phyloP scores from a whole-genome alignment of 352 stramenopile species.

The Achlya hypogyna region DNA sequence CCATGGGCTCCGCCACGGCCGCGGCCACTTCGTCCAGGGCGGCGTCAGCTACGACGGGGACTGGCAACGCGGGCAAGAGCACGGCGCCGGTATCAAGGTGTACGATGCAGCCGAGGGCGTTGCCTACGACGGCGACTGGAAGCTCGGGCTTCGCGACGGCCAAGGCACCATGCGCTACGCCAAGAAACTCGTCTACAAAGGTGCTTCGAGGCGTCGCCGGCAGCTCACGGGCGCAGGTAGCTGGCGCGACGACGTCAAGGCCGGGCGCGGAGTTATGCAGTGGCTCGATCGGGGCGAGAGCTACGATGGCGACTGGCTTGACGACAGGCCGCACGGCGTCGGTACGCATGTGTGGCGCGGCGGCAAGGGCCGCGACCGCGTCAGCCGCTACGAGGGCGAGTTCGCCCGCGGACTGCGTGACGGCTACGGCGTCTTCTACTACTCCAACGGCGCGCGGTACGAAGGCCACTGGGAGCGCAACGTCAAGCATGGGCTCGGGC shows the following conservation, averaged over 20 bases:
- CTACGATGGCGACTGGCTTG: slow-evolving; percentile 64
- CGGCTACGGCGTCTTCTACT: slow-evolving; percentile 70
- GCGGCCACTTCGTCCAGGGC: slow-evolving; percentile 41
- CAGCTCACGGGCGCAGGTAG: slow-evolving; percentile 38
- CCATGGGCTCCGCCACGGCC: slow-evolving; percentile 57
- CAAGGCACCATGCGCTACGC: slow-evolving; percentile 56
- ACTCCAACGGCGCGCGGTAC: slow-evolving; percentile 78
- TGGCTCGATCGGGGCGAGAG: slow-evolving; percentile 47
- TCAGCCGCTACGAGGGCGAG: slow-evolving; percentile 19
- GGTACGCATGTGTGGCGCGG: slow-evolving; percentile 67
- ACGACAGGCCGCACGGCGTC: slow-evolving; percentile 62
- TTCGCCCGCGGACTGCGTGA: slow-evolving; percentile 40
- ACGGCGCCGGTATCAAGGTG: slow-evolving; percentile 56
- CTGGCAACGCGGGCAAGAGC: slow-evolving; percentile 56
- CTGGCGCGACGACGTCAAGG: slow-evolving; percentile 60
- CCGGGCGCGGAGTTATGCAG: slow-evolving; percentile 65
- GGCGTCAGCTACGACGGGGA: slow-evolving; percentile 55
- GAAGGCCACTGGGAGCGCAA: slow-evolving; percentile 76
- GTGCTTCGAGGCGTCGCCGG: neutral
- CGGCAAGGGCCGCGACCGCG: neutral
- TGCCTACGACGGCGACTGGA: slow-evolving; percentile 50
- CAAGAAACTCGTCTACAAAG: slow-evolving; percentile 31
- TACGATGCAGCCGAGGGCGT: slow-evolving; percentile 36
- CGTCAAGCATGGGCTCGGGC: slow-evolving; percentile 45
- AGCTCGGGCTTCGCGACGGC: slow-evolving; percentile 39